Conservation (phyloP, 2,329 filamentous ascomycete species). For the Zelopaecilomyces penicillatus region DNA sequence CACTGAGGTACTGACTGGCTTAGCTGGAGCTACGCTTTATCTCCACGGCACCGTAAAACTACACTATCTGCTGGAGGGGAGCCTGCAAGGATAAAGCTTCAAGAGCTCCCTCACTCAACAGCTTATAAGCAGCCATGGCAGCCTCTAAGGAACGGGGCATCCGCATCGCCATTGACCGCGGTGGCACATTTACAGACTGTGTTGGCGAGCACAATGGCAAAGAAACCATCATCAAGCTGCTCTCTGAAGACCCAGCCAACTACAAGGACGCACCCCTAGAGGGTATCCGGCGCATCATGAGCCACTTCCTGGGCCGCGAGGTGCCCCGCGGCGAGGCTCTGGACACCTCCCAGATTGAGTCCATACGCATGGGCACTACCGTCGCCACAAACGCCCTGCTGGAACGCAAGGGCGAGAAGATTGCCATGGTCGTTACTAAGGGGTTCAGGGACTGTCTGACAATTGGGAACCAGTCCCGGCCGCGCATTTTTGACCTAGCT, state of each 20-base stretch:
- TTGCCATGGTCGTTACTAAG: constrained; percentile 77
- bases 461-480: constrained; percentile 85
- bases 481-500: constrained; percentile 83
- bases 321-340: constrained; percentile 73
- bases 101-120: not conserved
- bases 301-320: constrained; percentile 63
- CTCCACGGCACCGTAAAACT: too few species aligned
- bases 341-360: constrained; percentile 77
- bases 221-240: constrained; percentile 76
- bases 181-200: constrained; percentile 89
- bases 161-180: constrained; percentile 69
- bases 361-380: constrained; percentile 92
- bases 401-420: constrained; percentile 82
- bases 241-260: constrained; percentile 84
- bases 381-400: constrained; percentile 88
- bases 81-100: too few species aligned
- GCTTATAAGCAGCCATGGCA: constrained; percentile 22
- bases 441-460: constrained; percentile 82
- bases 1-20: too few species aligned
- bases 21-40: too few species aligned
- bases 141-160: constrained; percentile 45
- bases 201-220: constrained; percentile 74
- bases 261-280: constrained; percentile 87
- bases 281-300: constrained; percentile 79
- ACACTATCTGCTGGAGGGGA: too few species aligned